phyloP scores from a whole-genome alignment of 108 stramenopile species.

The Cyclostephanos invisitatus region DNA sequence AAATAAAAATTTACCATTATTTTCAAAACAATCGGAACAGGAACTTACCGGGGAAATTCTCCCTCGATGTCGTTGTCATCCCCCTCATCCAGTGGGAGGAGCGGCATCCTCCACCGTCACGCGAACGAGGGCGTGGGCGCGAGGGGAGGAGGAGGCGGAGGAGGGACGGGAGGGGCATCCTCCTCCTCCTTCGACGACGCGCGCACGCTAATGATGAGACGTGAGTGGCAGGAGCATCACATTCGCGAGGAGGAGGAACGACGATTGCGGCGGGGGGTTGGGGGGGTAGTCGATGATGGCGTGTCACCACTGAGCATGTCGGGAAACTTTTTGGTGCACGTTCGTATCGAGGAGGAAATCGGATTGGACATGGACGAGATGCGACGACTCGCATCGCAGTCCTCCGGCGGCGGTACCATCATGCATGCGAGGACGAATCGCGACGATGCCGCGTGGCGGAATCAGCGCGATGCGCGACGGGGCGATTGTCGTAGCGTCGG shows the following conservation, averaged over 20 bases:
- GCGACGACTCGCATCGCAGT: conserved; percentile 9
- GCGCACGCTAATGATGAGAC: background rate
- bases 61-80: too few species aligned
- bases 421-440: background rate
- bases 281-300: too few species aligned
- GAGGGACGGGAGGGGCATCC: background rate
- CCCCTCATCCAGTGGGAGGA: too few species aligned
- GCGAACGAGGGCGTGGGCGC: background rate
- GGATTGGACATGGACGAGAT: conserved; percentile 23
- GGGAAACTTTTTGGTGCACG: conserved; percentile 17
- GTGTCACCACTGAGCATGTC: conserved; percentile 1
- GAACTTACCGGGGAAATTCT: too few species aligned
- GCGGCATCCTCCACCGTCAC: background rate
- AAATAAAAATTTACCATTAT: too few species aligned
- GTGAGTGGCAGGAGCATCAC: background rate
- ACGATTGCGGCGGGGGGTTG: too few species aligned
- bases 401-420: background rate
- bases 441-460: background rate
- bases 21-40: too few species aligned
- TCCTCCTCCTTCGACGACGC: background rate
- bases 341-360: conserved; percentile 17
- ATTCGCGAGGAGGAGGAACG: too few species aligned
- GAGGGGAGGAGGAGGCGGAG: too few species aligned
- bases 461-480: too few species aligned
- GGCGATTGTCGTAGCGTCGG: background rate